Evolutionary conservation across 441 rosid genomes (phyloP).

Genomic region (Monsonia emarginata): DNA sequence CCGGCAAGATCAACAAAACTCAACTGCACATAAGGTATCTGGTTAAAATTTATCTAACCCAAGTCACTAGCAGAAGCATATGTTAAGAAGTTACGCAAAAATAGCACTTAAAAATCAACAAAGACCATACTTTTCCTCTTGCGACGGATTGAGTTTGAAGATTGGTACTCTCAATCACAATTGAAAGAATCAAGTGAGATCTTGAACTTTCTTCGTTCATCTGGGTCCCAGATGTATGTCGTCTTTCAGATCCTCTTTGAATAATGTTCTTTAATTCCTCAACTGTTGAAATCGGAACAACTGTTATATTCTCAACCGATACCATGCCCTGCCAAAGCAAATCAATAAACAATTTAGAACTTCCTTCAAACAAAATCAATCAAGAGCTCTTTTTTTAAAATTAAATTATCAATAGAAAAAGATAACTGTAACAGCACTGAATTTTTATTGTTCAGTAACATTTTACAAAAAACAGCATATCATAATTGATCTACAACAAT

Average conservation of each 20-base stretch:
- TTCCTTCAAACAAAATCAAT: neutral
- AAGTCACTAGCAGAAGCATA: neutral
- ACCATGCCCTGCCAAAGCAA: constrained; percentile 73
- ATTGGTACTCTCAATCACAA: constrained; percentile 79
- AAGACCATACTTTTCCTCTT: constrained; percentile 61
- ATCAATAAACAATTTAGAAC: neutral
- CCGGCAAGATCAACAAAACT: constrained; percentile 98
- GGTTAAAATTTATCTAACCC: neutral
- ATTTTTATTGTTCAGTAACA: neutral
- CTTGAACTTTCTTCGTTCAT: constrained; percentile 97
- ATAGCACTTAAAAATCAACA: constrained; percentile 1
- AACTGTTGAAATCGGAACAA: constrained; percentile 51
- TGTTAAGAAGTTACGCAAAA: neutral
- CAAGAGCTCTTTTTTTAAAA: neutral
- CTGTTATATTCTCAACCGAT: constrained; percentile 69
- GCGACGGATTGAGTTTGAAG: constrained; percentile 86
- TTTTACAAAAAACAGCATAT: neutral
- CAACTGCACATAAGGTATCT: constrained; percentile 36
- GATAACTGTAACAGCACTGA: neutral
- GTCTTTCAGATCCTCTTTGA: constrained; percentile 65
- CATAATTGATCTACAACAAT: neutral
- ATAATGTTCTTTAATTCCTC: constrained; percentile 65
- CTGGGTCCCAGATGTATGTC: constrained; percentile 82
- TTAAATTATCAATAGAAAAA: neutral
- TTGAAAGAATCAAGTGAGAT: constrained; percentile 80